A percentile compares a stretch with the other conserved stretches of the same genome.
Conservation (phyloP, 164 flowering plant species). For the Vitis rotundifolia region DNA sequence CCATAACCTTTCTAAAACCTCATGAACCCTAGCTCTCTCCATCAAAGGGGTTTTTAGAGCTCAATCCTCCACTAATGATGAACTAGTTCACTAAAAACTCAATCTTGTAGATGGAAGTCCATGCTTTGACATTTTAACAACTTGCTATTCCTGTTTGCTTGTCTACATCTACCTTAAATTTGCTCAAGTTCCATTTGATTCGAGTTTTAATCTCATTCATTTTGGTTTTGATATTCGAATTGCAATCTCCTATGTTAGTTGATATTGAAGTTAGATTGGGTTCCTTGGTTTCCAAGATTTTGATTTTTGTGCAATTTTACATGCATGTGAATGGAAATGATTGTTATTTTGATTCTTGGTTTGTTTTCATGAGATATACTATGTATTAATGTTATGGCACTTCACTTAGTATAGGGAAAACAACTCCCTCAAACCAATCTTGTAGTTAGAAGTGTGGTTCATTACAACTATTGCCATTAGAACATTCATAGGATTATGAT, state of each 20-base stretch:
- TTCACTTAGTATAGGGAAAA: too few relatives aligned
- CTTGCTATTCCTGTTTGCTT: constrained; percentile 77
- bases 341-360: too few relatives aligned
- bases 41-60: background rate
- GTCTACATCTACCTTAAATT: constrained; percentile 73
- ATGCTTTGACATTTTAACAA: constrained; percentile 77
- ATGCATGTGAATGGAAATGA: background rate
- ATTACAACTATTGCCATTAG: too few relatives aligned
- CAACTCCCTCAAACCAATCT: too few relatives aligned
- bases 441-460: too few relatives aligned
- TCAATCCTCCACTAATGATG: constrained; percentile 14
- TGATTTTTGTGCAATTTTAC: background rate
- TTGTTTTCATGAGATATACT: too few relatives aligned
- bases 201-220: constrained; percentile 46
- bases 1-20: too few relatives aligned
- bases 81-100: constrained; percentile 15
- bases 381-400: too few relatives aligned
- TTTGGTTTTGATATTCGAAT: constrained; percentile 73
- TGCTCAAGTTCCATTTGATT: constrained; percentile 47
- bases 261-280: background rate
- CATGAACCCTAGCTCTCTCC: constrained; percentile 12
- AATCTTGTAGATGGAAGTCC: constrained; percentile 72
- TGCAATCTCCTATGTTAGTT: background rate
- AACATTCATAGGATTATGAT: too few relatives aligned
- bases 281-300: too few relatives aligned